Evolutionary conservation across 345 rosid species (phyloP), one percentile per base, ranked within the genome.

Genomic region (Combretum micranthum): DNA sequence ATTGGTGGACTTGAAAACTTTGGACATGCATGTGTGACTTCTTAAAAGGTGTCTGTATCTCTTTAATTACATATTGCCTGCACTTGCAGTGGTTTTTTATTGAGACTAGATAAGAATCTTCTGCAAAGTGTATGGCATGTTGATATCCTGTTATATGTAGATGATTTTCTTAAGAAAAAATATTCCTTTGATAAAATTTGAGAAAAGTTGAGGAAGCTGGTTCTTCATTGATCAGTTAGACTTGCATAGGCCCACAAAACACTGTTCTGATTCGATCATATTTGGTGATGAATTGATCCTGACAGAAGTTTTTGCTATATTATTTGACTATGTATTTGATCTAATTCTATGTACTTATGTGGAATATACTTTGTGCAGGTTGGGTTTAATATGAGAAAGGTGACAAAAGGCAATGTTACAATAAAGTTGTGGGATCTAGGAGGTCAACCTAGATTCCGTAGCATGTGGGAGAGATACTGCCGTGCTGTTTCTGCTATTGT

Each of bases 391-490:
- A 87, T 87, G 96, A 82, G 82, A 76, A 87, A 84, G 64, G 96
- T 87, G 48, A 84, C 92, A 22, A 87, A 87, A 72, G 96, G 92
- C 54, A 84, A 71, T 52, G 96, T 87, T 50, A 87, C 89, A 2
- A 87, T 84, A 75, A 87, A 87, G 69, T 57, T 87, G 69, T 87
- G 96, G 96, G 96, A 86, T 76, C 87, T 81, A 70, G 94, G 94
- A 44, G 86, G 83, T 53, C 83, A 81, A 69, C 95, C 90, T 25
- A 80, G 90, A 63, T 76, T 76, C 50, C 77, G 77, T 43, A 72
- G 72, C 23, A 76, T 72, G 75, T 72, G 77, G 77, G 72, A 76
- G 67, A 26, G 77, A 56, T 76, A 72, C 16, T 76, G 72, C 25
- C 80, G 70, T 50, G 75, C 72, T 49, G 75, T 69, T 46, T 72